Evolutionary conservation across 306 rosid species (phyloP).

Genomic region (Gastrolobium villosum): DNA sequence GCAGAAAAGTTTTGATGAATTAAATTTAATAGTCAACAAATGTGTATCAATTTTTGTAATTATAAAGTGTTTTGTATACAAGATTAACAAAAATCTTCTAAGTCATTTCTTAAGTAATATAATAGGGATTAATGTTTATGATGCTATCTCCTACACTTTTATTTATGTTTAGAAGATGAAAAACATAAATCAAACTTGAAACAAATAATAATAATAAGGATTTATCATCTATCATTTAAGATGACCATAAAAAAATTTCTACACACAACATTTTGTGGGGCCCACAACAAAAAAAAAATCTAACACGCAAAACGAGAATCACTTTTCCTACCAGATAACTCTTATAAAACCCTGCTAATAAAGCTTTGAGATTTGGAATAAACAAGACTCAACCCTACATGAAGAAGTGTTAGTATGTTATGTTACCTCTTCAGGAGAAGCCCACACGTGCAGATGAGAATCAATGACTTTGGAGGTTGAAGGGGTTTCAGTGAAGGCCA

Average conservation of each 20-base stretch:
- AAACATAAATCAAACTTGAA: no score
- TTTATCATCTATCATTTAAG: no score
- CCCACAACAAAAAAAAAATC: no score
- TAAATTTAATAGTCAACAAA: background rate
- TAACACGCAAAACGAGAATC: no score
- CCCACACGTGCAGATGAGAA: slow-evolving; percentile 96
- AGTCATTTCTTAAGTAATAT: background rate
- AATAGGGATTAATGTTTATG: no score
- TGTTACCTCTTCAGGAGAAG: slow-evolving; percentile 78
- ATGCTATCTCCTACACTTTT: no score
- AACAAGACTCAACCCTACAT: background rate
- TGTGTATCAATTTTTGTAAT: background rate
- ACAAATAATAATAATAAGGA: background rate
- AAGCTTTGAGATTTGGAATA: background rate
- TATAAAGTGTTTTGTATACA: background rate
- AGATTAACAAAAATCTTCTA: background rate
- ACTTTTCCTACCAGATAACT: no score
- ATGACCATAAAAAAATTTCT: no score
- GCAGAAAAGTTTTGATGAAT: background rate
- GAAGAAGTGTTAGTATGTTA: background rate
- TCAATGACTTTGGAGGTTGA: slow-evolving; percentile 63
- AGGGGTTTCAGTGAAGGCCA: slow-evolving; percentile 53
- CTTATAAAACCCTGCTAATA: no score
- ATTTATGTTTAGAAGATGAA: no score
- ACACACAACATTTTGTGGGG: no score